Conservation (phyloP, 1,284 basidiomycete species). For the Hymenochaete sp. region DNA sequence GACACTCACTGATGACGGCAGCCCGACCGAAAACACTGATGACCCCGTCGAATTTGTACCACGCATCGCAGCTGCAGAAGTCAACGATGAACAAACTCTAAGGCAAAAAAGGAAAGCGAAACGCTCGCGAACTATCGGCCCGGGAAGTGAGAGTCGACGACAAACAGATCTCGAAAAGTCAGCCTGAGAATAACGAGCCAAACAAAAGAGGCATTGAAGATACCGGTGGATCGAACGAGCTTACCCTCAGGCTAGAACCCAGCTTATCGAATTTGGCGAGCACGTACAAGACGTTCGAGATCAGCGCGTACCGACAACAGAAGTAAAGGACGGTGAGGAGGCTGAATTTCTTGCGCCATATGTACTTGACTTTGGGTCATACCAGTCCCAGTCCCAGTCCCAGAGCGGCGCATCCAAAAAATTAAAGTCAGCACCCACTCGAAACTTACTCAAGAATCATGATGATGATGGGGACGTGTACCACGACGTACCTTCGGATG, state of each 20-base stretch:
- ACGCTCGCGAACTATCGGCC: too few species aligned
- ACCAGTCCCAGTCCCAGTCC: background rate
- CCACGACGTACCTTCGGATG: constrained; percentile 19
- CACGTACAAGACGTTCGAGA: constrained; percentile 29
- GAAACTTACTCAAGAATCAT: too few species aligned
- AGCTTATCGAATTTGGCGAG: constrained; percentile 25
- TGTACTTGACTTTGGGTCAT: constrained; percentile 25
- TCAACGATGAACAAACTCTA: background rate
- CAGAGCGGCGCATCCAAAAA: background rate
- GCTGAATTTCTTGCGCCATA: constrained; percentile 27
- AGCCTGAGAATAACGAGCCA: too few species aligned
- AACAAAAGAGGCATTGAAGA: too few species aligned
- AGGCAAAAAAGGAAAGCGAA: too few species aligned
- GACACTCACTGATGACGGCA: constrained; percentile 1
- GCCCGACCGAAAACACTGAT: constrained; percentile 3
- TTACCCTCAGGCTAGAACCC: constrained; percentile 18
- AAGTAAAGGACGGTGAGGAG: constrained; percentile 29
- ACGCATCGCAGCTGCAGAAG: background rate
- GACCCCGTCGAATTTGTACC: background rate
- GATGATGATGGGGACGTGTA: too few species aligned
- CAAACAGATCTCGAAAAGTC: too few species aligned
- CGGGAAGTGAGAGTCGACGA: too few species aligned
- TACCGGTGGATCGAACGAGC: too few species aligned
- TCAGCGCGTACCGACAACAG: constrained; percentile 29
- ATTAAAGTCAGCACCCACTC: background rate